Base-by-base conservation (phyloP, 192 early-diverging fungal species). In the Phycomyces nitens region DNA sequence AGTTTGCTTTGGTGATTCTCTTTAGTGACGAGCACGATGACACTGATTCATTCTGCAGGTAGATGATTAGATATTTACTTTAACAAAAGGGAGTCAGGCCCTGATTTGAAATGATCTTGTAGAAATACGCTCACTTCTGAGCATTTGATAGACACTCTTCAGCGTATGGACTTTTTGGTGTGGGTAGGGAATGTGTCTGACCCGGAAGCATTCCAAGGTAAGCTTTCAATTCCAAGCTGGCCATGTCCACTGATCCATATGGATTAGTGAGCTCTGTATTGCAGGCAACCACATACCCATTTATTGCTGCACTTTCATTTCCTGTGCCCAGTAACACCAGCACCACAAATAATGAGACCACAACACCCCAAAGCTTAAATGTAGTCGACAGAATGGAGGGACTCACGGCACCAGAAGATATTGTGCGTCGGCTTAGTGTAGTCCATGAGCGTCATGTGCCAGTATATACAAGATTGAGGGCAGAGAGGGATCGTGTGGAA, bases 11-110 rank as follows among this genome's bases (percentile, higher is more conserved):
- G 5, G 85, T 90, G 0, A 68, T 89, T 44, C 69, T 97, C 38
- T 88, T 94, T 67, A 89, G 88, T 53, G 79, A 82, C 22, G 91
- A 92, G 68, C 93, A 97, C 68, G 92, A 95, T 72, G 88, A 93
- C 34, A 86, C 88, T 3, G 78, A 77, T 2, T 64, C 62, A 49
- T 88, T 95, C 63, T 86, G 86, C 62, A 80, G 79, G 82, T 80
- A 72, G 29, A 7, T 22, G 15, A 21, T 61, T 51, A 24, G n/a
- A n/a, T n/a, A n/a, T n/a, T n/a, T n/a, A n/a, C n/a, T n/a, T n/a
- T n/a, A n/a, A n/a, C n/a, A n/a, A n/a, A n/a, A n/a, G n/a, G n/a
- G n/a, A n/a, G n/a, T n/a, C n/a, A n/a, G n/a, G n/a, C n/a, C n/a
- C n/a, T n/a, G n/a, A n/a, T n/a, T n/a, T n/a, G n/a, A n/a, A n/a